phyloP scores from a whole-genome alignment of 257 asterid genomes.

The Ligustrum vulgare region DNA sequence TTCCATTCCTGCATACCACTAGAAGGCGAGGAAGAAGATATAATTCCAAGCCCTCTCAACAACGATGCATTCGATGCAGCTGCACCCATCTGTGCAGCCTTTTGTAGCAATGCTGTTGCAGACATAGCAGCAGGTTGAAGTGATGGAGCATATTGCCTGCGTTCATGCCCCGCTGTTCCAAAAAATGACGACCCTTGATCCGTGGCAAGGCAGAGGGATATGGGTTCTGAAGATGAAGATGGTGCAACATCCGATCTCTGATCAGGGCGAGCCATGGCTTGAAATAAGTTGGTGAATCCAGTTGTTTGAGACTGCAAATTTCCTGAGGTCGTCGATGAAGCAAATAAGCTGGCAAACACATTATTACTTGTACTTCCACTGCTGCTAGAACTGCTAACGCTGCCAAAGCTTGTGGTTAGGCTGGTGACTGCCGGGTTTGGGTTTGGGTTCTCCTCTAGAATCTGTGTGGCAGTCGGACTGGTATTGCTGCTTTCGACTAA shows the following conservation, averaged over 20 bases:
- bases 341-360: slow-evolving; percentile 70
- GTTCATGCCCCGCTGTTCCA: slow-evolving; percentile 58
- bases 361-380: slow-evolving; percentile 57
- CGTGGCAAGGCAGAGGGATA: slow-evolving; percentile 60
- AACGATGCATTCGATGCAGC: slow-evolving; percentile 61
- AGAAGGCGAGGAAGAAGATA: slow-evolving; percentile 43
- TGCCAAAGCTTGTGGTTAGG: slow-evolving; percentile 45
- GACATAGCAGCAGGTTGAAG: slow-evolving; percentile 79
- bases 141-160: slow-evolving; percentile 55
- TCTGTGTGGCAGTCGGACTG: slow-evolving; percentile 35
- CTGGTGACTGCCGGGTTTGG: slow-evolving; percentile 28
- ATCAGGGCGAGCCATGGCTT: slow-evolving; percentile 37
- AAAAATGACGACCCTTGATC: slow-evolving; percentile 59
- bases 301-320: slow-evolving; percentile 51
- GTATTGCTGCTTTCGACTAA: slow-evolving; percentile 39
- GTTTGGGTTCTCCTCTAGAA: slow-evolving; percentile 38
- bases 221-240: slow-evolving; percentile 54
- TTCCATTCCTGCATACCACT: slow-evolving; percentile 47
- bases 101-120: slow-evolving; percentile 85
- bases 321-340: slow-evolving; percentile 61
- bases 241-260: slow-evolving; percentile 28
- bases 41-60: slow-evolving; percentile 60
- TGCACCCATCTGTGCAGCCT: slow-evolving; percentile 85
- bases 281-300: slow-evolving; percentile 44
- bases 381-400: slow-evolving; percentile 47